These are phyloP conservation scores for Cladosporium oxysporum DNA, from an alignment of 2,329 filamentous ascomycete species.

Conservation along the genomic window DNA sequence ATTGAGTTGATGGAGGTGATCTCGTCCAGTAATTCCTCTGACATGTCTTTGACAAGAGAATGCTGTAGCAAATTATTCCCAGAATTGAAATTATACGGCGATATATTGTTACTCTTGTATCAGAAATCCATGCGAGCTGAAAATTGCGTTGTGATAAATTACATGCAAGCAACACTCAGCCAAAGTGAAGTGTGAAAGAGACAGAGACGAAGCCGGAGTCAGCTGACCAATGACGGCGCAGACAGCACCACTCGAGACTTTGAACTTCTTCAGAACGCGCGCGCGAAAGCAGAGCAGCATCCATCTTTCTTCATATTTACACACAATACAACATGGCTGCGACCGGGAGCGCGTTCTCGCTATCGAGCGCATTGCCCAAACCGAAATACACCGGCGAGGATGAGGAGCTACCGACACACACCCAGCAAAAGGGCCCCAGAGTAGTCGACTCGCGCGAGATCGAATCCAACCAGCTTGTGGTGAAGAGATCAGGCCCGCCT, in stretches of 20 bases:
- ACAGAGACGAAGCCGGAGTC: neutral
- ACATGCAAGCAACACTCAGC: no score
- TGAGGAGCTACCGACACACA: conserved; percentile 72
- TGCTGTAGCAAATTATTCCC: neutral
- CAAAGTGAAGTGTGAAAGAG: conserved; percentile 9
- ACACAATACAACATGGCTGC: conserved; percentile 3
- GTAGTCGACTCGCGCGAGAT: conserved; percentile 78
- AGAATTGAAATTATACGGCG: neutral
- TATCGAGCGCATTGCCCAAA: conserved; percentile 80
- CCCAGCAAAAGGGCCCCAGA: conserved; percentile 76
- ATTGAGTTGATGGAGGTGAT: conserved; percentile 83
- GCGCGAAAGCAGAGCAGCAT: neutral
- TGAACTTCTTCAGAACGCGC: conserved; percentile 14
- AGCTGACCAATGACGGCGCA: neutral
- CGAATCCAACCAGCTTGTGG: conserved; percentile 81
- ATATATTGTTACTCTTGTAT: neutral
- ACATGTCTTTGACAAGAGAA: conserved; percentile 27
- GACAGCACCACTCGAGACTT: neutral
- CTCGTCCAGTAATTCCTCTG: conserved; percentile 64
- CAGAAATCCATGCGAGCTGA: neutral
- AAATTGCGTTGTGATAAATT: neutral
- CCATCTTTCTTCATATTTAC: neutral
- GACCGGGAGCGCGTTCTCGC: conserved; percentile 47
- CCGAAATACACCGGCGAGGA: conserved; percentile 90
- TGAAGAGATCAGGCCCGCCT: conserved; percentile 81